Conservation (phyloP, 805 yeast genomes). For the Schizosaccharomyces cryophilus region DNA sequence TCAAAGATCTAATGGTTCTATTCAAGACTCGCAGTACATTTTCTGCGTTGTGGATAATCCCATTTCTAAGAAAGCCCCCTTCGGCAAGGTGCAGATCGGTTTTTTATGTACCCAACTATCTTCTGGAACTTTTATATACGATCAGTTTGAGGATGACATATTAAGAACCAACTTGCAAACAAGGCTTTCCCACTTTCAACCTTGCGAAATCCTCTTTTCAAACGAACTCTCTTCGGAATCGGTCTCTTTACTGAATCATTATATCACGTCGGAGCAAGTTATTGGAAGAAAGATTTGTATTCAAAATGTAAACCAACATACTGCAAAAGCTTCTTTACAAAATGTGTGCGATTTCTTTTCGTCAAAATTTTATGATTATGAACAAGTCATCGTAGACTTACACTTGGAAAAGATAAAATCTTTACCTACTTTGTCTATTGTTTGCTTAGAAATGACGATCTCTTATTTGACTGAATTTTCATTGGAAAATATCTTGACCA, state of each 20-base stretch:
- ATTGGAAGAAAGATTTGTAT: background rate
- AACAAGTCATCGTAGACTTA: background rate
- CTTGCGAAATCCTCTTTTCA: constrained; percentile 42
- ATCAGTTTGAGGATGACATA: constrained; percentile 36
- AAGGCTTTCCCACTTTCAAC: constrained; percentile 45
- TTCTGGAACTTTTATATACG: constrained; percentile 56
- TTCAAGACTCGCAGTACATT: background rate
- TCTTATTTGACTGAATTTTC: constrained; percentile 38
- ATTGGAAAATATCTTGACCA: constrained; percentile 29
- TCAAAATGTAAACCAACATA: background rate
- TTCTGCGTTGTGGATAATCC: background rate
- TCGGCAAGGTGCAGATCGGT: constrained; percentile 12
- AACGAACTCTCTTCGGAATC: constrained; percentile 19
- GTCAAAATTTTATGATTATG: background rate
- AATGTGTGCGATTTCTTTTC: background rate
- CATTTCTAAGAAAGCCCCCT: background rate
- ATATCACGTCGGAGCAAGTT: background rate
- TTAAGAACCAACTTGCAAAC: constrained; percentile 45
- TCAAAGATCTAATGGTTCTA: background rate
- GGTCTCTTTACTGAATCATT: constrained; percentile 7
- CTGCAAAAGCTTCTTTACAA: background rate
- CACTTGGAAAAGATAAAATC: constrained; percentile 5
- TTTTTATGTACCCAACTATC: constrained; percentile 43
- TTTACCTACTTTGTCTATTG: constrained; percentile 12
- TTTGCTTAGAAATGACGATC: constrained; percentile 24